Evolutionary conservation across 2,329 filamentous ascomycete species (phyloP), one percentile per base, ranked within the genome.

Genomic region (Mycosphaerella arachidis): DNA sequence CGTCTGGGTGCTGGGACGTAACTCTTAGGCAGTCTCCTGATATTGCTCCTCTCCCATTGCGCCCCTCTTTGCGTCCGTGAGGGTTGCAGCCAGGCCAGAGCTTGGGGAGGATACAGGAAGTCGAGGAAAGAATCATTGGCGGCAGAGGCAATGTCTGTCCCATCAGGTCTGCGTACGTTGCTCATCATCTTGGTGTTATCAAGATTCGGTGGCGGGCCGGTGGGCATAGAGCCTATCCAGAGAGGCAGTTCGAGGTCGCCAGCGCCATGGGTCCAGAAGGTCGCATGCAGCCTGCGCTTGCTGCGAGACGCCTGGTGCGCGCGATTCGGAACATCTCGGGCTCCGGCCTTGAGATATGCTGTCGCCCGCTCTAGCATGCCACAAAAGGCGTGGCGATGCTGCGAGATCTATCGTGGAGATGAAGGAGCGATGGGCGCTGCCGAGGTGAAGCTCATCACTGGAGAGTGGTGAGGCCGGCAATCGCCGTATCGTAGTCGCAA

Each of bases 361-460:
- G 79, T 78, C 71, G 81, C 81, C 68, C 80, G 81, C 81, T 85
- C 82, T 72, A 85, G 81, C 82, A 85, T 85, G 71, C 76, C 77
- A 75, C 74, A 29, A 33, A 16, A 30, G 18, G 8, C 30, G 45
- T 52, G 46, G 46, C 48, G 48, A 57, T 51, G 48, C 56, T 57
- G 33, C 37, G 24, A 45, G 48, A 20, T 31, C 30, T 52, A 50
- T 50, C 50, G 30, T 30, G 1, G 30, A 16, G 9, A 10, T n/a
- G 30, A 20, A n/a, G 24, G 30, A 50, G 46, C 29, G 4, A 9
- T 20, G 7, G 16, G 12, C 18, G 30, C 27, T n/a, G 50, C 29
- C 29, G 16, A n/a, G 8, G n/a, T 31, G 50, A 52, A 20, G 50
- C 50, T 31, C 50, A 52, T 52, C 50, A 52, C 50, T 52, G 5